Percentiles rank a stretch among this genome's conserved stretches.
Conservation (phyloP, 805 yeast species). For the Wickerhamomyces chaumierensis region DNA sequence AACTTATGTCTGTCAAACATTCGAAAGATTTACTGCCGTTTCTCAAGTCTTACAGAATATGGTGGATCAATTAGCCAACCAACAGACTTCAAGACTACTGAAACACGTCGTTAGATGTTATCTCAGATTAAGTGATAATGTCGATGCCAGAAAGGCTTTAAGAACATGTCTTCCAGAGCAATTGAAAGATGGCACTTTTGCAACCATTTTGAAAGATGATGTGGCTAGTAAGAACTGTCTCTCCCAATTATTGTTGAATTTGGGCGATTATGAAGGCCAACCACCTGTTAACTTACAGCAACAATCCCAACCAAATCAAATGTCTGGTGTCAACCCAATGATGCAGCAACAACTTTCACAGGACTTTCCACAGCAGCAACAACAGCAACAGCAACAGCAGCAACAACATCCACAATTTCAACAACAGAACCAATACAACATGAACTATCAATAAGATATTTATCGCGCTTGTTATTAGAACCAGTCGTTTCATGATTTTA, state of each 20-base stretch:
- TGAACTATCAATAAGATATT: neutral
- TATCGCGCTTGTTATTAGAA: too few species aligned
- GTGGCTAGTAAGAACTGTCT: slow-evolving; percentile 79
- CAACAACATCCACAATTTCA: neutral
- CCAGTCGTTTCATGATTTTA: too few species aligned
- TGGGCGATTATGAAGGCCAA: slow-evolving; percentile 31
- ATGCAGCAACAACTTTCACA: neutral
- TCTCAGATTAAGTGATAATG: slow-evolving; percentile 77
- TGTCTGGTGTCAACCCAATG: neutral
- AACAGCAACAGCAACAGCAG: neutral
- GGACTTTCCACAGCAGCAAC: neutral
- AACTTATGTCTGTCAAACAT: slow-evolving; percentile 87
- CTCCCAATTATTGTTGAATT: slow-evolving; percentile 65
- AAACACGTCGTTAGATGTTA: slow-evolving; percentile 94
- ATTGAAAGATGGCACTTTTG: slow-evolving; percentile 78
- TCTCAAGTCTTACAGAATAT: slow-evolving; percentile 76
- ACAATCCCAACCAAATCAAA: slow-evolving; percentile 2
- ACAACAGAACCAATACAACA: neutral
- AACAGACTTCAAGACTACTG: slow-evolving; percentile 72
- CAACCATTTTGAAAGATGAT: slow-evolving; percentile 71
- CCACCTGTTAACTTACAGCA: slow-evolving; percentile 1
- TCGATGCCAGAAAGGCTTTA: slow-evolving; percentile 81
- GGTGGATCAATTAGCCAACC: slow-evolving; percentile 74
- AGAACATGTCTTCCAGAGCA: slow-evolving; percentile 80
- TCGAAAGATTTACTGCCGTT: slow-evolving; percentile 90